A percentile compares a stretch with the other conserved stretches of the same genome.
These are phyloP conservation scores for Apiospora rasikravindrae DNA, from an alignment of 2,329 filamentous ascomycete genomes.

Conservation along the genomic window DNA sequence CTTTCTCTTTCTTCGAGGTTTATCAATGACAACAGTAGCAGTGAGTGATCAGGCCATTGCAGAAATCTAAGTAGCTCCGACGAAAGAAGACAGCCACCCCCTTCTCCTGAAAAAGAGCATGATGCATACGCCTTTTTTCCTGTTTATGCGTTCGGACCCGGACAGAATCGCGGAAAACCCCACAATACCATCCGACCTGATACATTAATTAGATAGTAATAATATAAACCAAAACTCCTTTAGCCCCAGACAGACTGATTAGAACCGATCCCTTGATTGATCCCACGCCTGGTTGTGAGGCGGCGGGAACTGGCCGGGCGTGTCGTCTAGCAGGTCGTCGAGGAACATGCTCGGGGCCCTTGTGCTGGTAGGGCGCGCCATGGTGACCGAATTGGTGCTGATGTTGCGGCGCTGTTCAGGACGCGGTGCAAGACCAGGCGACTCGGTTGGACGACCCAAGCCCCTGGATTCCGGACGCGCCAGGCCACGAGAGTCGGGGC, in stretches of 20 bases:
- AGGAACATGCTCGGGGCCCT: slow-evolving; percentile 88
- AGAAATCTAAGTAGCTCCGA: background rate
- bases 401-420: slow-evolving; percentile 45
- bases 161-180: background rate
- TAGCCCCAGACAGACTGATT: slow-evolving; percentile 10
- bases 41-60: slow-evolving; percentile 16
- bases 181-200: background rate
- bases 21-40: background rate
- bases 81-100: background rate
- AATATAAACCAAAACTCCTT: background rate
- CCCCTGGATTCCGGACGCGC: slow-evolving; percentile 59
- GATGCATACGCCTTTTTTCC: background rate
- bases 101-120: background rate
- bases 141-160: slow-evolving; percentile 3
- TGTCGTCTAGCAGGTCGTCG: slow-evolving; percentile 86
- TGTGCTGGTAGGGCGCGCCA: slow-evolving; percentile 68
- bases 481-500: slow-evolving; percentile 62
- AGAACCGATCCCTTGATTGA: slow-evolving; percentile 32
- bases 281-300: slow-evolving; percentile 34
- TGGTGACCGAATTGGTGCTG: slow-evolving; percentile 70
- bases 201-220: slow-evolving; percentile 9
- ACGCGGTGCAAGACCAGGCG: slow-evolving; percentile 59
- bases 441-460: slow-evolving; percentile 59
- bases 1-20: background rate
- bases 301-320: slow-evolving; percentile 56